Evolutionary conservation across 228 moss, liverwort and hornwort species (phyloP).

Genomic region (Sphagnum fallax): DNA sequence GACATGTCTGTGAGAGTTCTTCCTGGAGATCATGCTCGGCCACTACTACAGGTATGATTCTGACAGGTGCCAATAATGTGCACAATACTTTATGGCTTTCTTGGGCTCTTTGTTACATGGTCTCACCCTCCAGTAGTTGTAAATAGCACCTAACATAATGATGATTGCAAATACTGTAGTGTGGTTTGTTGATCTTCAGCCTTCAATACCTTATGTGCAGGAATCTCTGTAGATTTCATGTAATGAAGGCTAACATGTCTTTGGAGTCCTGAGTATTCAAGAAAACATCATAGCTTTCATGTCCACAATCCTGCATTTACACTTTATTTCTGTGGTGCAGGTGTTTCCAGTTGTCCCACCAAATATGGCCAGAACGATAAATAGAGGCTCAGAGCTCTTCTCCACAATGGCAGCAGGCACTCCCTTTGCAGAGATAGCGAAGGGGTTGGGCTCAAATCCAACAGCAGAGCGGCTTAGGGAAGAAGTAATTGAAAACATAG

Average conservation of each 20-base stretch:
- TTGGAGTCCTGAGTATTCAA: too few relatives aligned
- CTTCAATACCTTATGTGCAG: background rate
- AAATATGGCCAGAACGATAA: constrained; percentile 55
- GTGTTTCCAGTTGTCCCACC: constrained; percentile 68
- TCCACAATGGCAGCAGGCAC: constrained; percentile 72
- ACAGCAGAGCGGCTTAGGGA: constrained; percentile 31
- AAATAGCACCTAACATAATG: background rate
- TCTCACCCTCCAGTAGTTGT: background rate
- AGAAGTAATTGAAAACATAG: constrained; percentile 62
- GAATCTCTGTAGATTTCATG: background rate
- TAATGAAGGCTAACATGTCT: too few relatives aligned
- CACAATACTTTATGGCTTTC: background rate
- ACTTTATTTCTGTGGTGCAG: constrained; percentile 23
- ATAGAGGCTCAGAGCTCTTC: constrained; percentile 69
- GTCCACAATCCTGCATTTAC: background rate
- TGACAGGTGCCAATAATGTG: background rate
- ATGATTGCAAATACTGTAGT: background rate
- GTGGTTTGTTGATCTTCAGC: background rate
- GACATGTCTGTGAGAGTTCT: constrained; percentile 74
- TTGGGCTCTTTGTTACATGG: background rate
- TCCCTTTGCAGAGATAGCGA: constrained; percentile 65
- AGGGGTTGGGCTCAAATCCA: constrained; percentile 25
- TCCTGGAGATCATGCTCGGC: constrained; percentile 80
- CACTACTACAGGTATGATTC: constrained; percentile 59
- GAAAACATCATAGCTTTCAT: too few relatives aligned